phyloP scores from a whole-genome alignment of 345 rosid species.

The Firmiana major region DNA sequence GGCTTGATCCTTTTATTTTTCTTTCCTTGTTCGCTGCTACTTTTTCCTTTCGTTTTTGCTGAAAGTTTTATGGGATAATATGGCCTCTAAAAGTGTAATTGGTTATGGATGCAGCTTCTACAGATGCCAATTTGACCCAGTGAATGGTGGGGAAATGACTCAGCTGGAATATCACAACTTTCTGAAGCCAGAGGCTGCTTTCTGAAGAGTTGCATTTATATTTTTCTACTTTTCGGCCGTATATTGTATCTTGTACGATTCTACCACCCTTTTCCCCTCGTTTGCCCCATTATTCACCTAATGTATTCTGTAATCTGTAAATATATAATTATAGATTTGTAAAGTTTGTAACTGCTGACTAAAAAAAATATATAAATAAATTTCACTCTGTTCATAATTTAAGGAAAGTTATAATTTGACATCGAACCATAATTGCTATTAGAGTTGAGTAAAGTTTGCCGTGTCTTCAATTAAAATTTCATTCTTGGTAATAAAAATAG shows the following conservation, averaged over 20 bases:
- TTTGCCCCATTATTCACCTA: neutral
- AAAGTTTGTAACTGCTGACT: neutral
- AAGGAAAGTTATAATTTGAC: too few relatives aligned
- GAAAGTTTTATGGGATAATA: too few relatives aligned
- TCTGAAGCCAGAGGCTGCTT: slow-evolving; percentile 68
- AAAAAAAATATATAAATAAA: too few relatives aligned
- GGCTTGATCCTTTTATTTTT: neutral
- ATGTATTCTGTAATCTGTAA: neutral
- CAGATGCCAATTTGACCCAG: slow-evolving; percentile 86
- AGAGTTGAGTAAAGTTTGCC: too few relatives aligned
- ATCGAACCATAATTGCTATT: too few relatives aligned
- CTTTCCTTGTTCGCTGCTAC: neutral
- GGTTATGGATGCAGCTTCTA: slow-evolving; percentile 61
- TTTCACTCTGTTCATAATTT: too few relatives aligned
- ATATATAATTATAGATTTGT: slow-evolving; percentile 10
- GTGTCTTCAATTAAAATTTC: too few relatives aligned
- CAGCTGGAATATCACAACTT: slow-evolving; percentile 82
- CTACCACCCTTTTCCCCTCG: neutral
- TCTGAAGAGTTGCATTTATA: slow-evolving; percentile 22
- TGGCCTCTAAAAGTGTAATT: neutral
- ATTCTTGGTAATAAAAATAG: too few relatives aligned
- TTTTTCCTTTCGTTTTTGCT: too few relatives aligned
- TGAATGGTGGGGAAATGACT: slow-evolving; percentile 86
- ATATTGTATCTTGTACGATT: too few relatives aligned
- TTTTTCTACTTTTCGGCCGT: neutral